Evolutionary conservation across 2,329 filamentous ascomycete genomes (phyloP).

Genomic region (Ophiostoma novo-ulmi): DNA sequence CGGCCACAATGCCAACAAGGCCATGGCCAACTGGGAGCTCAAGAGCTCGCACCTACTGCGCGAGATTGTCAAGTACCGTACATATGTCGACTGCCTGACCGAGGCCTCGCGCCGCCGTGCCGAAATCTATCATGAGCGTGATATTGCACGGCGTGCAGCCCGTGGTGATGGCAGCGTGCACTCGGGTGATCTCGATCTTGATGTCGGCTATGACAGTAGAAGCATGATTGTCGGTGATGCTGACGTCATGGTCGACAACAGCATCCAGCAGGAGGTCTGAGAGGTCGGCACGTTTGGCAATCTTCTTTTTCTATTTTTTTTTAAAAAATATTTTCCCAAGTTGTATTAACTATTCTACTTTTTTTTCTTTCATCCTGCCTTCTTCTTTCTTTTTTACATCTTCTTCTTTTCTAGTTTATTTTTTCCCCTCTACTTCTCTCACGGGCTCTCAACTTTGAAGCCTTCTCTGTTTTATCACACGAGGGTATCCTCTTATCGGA

Average conservation of each 20-base stretch:
- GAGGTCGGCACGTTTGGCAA: background rate
- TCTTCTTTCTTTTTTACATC: background rate
- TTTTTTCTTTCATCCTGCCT: background rate
- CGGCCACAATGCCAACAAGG: slow-evolving; percentile 71
- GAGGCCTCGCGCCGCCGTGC: slow-evolving; percentile 64
- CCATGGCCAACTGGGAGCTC: slow-evolving; percentile 95
- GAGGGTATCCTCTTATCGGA: too few species aligned
- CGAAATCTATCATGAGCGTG: slow-evolving; percentile 63
- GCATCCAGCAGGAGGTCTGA: background rate
- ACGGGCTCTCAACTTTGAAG: background rate
- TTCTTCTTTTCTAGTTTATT: background rate
- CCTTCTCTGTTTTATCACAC: background rate
- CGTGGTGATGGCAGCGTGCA: slow-evolving; percentile 35
- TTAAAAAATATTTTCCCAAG: background rate
- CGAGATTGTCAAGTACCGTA: slow-evolving; percentile 95
- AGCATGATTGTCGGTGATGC: slow-evolving; percentile 16
- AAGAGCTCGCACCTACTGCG: slow-evolving; percentile 87
- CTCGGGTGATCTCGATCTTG: slow-evolving; percentile 17
- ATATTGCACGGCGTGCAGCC: slow-evolving; percentile 46
- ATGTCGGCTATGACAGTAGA: background rate
- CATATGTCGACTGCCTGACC: slow-evolving; percentile 81
- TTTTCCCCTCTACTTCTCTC: background rate
- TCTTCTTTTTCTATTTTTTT: background rate
- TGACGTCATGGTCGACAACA: slow-evolving; percentile 13
- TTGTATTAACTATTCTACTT: background rate